A percentile compares a stretch with the other conserved stretches of the same genome.
These are phyloP conservation scores for Lepraria neglecta DNA, from an alignment of 495 filamentous ascomycete species.

Conservation along the genomic window DNA sequence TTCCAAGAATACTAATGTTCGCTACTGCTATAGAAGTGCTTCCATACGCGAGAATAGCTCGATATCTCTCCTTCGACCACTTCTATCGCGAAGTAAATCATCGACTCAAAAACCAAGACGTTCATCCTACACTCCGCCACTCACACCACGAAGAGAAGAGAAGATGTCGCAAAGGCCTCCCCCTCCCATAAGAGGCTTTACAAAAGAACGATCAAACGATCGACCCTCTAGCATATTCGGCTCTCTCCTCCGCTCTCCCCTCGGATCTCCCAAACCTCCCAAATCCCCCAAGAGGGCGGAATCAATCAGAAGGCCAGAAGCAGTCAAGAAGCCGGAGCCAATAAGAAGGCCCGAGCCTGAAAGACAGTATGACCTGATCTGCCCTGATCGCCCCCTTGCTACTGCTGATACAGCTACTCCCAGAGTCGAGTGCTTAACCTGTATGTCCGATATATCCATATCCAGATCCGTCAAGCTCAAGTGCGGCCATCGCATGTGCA, in stretches of 20 bases:
- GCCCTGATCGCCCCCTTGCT: not conserved
- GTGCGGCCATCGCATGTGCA: constrained; percentile 74
- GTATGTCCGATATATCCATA: constrained; percentile 53
- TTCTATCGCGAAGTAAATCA: constrained; percentile 18
- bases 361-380: constrained; percentile 5
- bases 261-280: not conserved
- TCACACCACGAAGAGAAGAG: constrained; percentile 8
- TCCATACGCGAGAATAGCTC: constrained; percentile 10
- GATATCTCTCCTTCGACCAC: constrained; percentile 8
- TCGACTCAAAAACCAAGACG: not conserved
- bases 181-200: too few relatives aligned
- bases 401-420: not conserved
- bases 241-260: not conserved
- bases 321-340: constrained; percentile 1
- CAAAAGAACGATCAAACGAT: too few relatives aligned
- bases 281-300: constrained; percentile 1
- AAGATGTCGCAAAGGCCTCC: constrained; percentile 10
- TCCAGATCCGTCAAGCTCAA: constrained; percentile 59
- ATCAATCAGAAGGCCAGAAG: not conserved
- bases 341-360: constrained; percentile 1
- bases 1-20: not conserved
- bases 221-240: not conserved
- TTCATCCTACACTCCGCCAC: not conserved
- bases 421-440: constrained; percentile 64
- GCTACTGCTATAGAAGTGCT: constrained; percentile 10